Conservation (phyloP, 176 grass and related monocot species). For the Hordeum marinum region DNA sequence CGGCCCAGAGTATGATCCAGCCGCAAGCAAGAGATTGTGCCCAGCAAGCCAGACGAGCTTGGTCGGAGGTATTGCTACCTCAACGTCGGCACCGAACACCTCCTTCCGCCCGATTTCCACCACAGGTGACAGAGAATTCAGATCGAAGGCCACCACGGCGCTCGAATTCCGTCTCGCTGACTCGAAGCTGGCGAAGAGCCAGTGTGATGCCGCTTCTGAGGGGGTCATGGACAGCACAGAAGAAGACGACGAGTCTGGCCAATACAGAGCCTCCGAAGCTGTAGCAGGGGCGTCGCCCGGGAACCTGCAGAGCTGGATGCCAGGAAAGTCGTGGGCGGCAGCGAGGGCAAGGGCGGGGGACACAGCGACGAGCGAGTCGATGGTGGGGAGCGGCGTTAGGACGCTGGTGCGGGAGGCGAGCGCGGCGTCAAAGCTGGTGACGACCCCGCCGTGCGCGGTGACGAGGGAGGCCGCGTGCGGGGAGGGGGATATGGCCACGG, state of each 20-base stretch:
- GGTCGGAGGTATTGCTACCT: slow-evolving; percentile 62
- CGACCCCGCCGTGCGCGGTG: slow-evolving; percentile 56
- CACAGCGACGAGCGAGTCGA: slow-evolving; percentile 62
- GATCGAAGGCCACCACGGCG: slow-evolving; percentile 66
- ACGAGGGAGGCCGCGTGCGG: slow-evolving; percentile 30
- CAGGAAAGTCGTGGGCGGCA: slow-evolving; percentile 57
- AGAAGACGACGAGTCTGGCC: slow-evolving; percentile 45
- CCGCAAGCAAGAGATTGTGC: slow-evolving; percentile 57
- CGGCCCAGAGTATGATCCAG: slow-evolving; percentile 68
- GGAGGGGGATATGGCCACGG: slow-evolving; percentile 26
- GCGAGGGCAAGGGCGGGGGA: slow-evolving; percentile 40
- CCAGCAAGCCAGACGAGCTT: slow-evolving; percentile 58
- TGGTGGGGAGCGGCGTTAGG: slow-evolving; percentile 58
- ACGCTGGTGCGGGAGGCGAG: slow-evolving; percentile 26
- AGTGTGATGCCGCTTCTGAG: not conserved
- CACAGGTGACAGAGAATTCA: slow-evolving; percentile 50
- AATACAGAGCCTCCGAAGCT: slow-evolving; percentile 45
- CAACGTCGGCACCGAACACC: slow-evolving; percentile 55
- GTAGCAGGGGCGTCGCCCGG: not conserved
- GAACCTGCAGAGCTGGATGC: slow-evolving; percentile 62
- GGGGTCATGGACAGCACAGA: slow-evolving; percentile 50
- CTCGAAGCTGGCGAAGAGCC: slow-evolving; percentile 76
- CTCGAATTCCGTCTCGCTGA: slow-evolving; percentile 68
- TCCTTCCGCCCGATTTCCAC: slow-evolving; percentile 62
- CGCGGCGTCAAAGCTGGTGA: slow-evolving; percentile 52